Evolutionary conservation across 2,329 filamentous ascomycete genomes (phyloP), one percentile per base, ranked within the genome.

Genomic region (Rosellinia necatrix): DNA sequence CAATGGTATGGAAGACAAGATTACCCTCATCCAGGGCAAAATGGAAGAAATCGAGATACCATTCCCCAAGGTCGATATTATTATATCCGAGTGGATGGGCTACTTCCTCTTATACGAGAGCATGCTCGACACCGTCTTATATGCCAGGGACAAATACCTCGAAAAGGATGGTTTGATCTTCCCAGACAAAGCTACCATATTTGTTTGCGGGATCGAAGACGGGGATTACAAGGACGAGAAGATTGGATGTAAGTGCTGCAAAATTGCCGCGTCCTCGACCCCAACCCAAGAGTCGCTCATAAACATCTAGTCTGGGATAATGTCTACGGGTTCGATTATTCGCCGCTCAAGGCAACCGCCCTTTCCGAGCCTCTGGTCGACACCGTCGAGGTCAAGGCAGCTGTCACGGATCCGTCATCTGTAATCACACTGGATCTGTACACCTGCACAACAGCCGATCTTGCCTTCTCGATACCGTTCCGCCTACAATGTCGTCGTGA

Each of bases 61-160:
- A 17, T 96, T 89, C 76, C 89, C 91, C 70, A 90, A 97, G 78
- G 94, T 99, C 64, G 94, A 99, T 72, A 99, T 99, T 73, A 99
- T 99, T 78, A 96, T 99, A 74, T 97, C 93, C 2, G 94, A 99
- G 81, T 99, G 94, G 94, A 99, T 99, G 94, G 94, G 94, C 29
- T 99, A 99, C 80, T 97, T 97, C 81, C 80, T 99, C 49, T 86
- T 99, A 59, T 99, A 99, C 78, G 94, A 99, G 85, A 90, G 85
- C 84, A 99, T 99, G 94, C 78, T 99, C 71, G 94, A 99, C 79
- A 99, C 94, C 27, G 94, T 99, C 47, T 84, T 99, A 57, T 97
- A 97, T 72, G 94, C 94, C 22, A 88, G 94, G 68, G 94, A 99
- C 82, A 89, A 83, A 74, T 99, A 96, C 76, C 86, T 99, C 59